Evolutionary conservation across 495 filamentous ascomycete genomes (phyloP), one percentile per base, ranked within the genome.

Genomic region (Trichocladium uniseriatum): DNA sequence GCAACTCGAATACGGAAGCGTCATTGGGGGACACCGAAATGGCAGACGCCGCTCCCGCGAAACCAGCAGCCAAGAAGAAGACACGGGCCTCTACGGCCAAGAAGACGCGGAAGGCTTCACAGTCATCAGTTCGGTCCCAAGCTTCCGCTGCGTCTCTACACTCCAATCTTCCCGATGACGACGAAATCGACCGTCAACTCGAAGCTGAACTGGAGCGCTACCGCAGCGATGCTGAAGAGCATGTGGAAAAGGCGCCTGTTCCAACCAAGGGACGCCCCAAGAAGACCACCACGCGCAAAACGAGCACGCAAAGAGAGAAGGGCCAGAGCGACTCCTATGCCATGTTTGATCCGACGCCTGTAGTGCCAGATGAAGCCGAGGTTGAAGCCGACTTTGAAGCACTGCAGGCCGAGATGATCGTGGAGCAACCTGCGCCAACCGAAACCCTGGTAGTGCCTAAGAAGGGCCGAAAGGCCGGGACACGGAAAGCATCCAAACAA

Each of bases 141-240:
- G 56, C 63, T 7, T 67, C 68, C 0, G 60, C 53, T 8, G 57
- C 58, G 13, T 74, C 49, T 56, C 70, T 43, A 67, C 73, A 56
- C 36, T 65, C 4, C 49, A 62, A 32, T 18, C 44, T 71, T 1
- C 73, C 73, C 5, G 70, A 75, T 40, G 80, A 89, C 44, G 79
- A 81, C 3, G 84, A 86, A 44, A 72, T 87, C 28, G 80, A 89
- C n/a, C 75, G 77, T 20, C 79, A 76, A 27, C 69, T 89, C 2
- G 77, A 82, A 53, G 79, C 79, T 16, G 84, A 85, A 37, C 73
- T 86, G 15, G 82, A 81, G 14, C 66, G 74, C 31, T 78, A 69
- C 6, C 52, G 80, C 10, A 77, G 70, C 9, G 77, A 81, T 44
- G 79, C 79, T 20, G 79, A 82, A 38, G 64, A 66, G 22, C 54